Conservation (phyloP, 441 rosid species). For the Brassica hybrid region DNA sequence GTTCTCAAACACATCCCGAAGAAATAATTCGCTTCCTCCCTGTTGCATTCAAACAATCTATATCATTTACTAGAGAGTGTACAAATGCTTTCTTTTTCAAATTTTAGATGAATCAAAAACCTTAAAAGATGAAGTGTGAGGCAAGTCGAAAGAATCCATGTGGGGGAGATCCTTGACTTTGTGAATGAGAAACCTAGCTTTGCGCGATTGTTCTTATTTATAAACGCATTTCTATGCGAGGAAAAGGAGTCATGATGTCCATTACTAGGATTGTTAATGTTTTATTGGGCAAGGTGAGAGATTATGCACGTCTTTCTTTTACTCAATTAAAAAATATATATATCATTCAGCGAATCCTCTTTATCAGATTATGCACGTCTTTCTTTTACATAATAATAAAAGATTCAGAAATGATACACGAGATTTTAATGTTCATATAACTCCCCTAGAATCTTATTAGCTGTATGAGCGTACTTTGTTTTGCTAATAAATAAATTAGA, state of each 20-base stretch:
- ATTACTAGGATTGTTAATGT: not conserved
- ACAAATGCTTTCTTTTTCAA: not conserved
- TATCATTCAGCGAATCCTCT: not conserved
- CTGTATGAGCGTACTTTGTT: not conserved
- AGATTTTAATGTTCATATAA: not conserved
- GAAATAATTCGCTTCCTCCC: slow-evolving; percentile 57
- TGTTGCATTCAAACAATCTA: slow-evolving; percentile 9
- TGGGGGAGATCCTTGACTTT: not conserved
- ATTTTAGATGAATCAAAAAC: slow-evolving; percentile 5
- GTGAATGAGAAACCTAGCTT: slow-evolving; percentile 6
- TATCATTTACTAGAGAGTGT: not conserved
- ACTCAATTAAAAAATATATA: not conserved
- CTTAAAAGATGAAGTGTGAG: slow-evolving; percentile 34
- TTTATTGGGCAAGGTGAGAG: not conserved
- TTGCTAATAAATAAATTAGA: not conserved
- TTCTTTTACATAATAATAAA: not conserved
- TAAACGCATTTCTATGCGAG: not conserved
- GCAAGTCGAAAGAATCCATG: slow-evolving; percentile 23
- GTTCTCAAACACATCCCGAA: slow-evolving; percentile 58
- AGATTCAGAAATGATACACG: not conserved
- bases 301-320: not conserved
- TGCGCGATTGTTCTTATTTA: slow-evolving; percentile 19
- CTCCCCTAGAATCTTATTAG: not conserved
- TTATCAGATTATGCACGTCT: not conserved
- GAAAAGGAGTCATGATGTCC: slow-evolving; percentile 1